phyloP scores from a whole-genome alignment of 345 rosid genomes.

The Pistacia vera region DNA sequence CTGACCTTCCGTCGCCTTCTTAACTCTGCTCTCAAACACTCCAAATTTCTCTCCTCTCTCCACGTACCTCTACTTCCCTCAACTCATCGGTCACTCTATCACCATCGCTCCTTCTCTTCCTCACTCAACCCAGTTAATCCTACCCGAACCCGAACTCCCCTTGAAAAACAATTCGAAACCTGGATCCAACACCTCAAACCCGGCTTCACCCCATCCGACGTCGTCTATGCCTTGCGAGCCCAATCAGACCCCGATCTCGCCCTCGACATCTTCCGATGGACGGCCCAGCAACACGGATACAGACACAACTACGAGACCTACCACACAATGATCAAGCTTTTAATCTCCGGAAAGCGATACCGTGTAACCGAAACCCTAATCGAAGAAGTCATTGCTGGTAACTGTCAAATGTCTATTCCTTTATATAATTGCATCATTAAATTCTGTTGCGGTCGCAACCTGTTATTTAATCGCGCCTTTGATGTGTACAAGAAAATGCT shows the following conservation, averaged over 20 bases:
- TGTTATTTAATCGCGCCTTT: slow-evolving; percentile 70
- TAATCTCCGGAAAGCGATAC: slow-evolving; percentile 63
- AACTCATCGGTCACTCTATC: slow-evolving; percentile 14
- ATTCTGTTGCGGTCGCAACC: slow-evolving; percentile 83
- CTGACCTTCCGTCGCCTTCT: slow-evolving; percentile 35
- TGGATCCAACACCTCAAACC: slow-evolving; percentile 83
- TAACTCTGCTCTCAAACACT: slow-evolving; percentile 12
- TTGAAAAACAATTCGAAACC: slow-evolving; percentile 74
- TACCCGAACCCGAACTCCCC: slow-evolving; percentile 63
- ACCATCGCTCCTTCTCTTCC: slow-evolving; percentile 31
- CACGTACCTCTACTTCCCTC: slow-evolving; percentile 6
- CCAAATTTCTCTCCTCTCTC: neutral
- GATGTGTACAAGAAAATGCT: slow-evolving; percentile 85
- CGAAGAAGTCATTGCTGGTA: slow-evolving; percentile 88
- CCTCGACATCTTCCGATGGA: slow-evolving; percentile 92
- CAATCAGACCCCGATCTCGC: slow-evolving; percentile 91
- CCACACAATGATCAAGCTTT: slow-evolving; percentile 60
- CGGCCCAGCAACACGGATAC: slow-evolving; percentile 72
- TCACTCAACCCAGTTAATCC: slow-evolving; percentile 29
- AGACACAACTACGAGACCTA: slow-evolving; percentile 66
- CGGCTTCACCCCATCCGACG: slow-evolving; percentile 74
- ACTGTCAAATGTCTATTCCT: slow-evolving; percentile 68
- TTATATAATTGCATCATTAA: slow-evolving; percentile 69
- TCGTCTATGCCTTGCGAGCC: slow-evolving; percentile 63
- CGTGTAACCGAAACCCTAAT: slow-evolving; percentile 68